Percentiles rank a stretch among this genome's conserved stretches.
phyloP scores from a whole-genome alignment of 2,329 filamentous ascomycete species.

The Chaetomiaceae sp. region DNA sequence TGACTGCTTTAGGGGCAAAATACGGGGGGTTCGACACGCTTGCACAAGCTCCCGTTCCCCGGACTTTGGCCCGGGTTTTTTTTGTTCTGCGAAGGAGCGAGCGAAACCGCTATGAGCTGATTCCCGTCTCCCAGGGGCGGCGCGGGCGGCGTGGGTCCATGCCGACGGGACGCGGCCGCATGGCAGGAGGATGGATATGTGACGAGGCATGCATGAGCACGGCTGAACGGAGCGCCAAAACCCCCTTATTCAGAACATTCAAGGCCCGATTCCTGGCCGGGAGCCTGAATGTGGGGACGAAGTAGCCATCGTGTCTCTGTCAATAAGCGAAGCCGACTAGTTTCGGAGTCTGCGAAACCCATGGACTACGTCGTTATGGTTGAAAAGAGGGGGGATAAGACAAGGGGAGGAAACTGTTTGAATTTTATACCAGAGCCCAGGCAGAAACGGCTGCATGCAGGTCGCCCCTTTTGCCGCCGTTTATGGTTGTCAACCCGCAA shows the following conservation, averaged over 20 bases:
- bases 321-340: slow-evolving; percentile 15
- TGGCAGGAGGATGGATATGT: slow-evolving; percentile 10
- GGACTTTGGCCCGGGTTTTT: no score
- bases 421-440: slow-evolving; percentile 23
- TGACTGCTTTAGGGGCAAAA: not conserved
- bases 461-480: slow-evolving; percentile 17
- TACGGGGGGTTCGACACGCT: not conserved
- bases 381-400: slow-evolving; percentile 1
- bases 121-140: not conserved
- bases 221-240: slow-evolving; percentile 2
- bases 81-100: not conserved
- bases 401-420: slow-evolving; percentile 4
- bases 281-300: not conserved
- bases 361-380: slow-evolving; percentile 15
- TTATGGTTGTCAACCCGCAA: not conserved
- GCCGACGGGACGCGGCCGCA: not conserved
- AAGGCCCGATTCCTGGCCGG: slow-evolving; percentile 5
- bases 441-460: slow-evolving; percentile 26
- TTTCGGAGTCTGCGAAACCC: slow-evolving; percentile 11
- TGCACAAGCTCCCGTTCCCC: no score
- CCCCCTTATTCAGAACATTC: not conserved
- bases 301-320: slow-evolving; percentile 14
- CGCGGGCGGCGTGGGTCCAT: not conserved
- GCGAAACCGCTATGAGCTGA: not conserved
- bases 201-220: slow-evolving; percentile 19